A percentile compares a stretch with the other conserved stretches of the same genome.
Conservation (phyloP, 768 basidiomycete genomes). For the Mycena rosella region DNA sequence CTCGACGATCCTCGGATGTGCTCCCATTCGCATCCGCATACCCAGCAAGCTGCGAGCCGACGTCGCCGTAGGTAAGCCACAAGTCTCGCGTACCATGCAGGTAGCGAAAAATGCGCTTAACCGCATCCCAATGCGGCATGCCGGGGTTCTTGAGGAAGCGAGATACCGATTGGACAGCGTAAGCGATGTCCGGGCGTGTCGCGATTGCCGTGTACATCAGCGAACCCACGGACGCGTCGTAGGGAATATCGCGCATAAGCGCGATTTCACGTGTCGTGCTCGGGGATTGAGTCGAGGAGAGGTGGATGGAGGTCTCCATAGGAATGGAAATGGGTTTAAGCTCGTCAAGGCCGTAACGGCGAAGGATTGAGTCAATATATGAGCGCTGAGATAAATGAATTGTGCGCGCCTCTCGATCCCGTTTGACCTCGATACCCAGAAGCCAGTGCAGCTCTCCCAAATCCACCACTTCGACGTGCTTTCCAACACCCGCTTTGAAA, state of each 20-base stretch:
- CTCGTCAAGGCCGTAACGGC: neutral
- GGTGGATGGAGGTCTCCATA: neutral
- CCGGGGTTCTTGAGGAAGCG: neutral
- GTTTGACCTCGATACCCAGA: conserved; percentile 6
- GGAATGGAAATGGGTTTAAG: conserved; percentile 3
- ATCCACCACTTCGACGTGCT: neutral
- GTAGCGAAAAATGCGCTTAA: conserved; percentile 10
- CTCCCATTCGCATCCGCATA: neutral
- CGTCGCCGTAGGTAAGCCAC: neutral
- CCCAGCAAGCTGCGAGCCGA: neutral
- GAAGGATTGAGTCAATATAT: neutral
- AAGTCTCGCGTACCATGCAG: neutral
- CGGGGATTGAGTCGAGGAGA: neutral
- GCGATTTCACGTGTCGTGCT: neutral
- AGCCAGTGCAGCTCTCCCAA: conserved; percentile 2
- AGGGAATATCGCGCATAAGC: neutral
- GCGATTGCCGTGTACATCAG: neutral
- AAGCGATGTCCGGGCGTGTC: conserved; percentile 9
- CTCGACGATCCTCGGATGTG: neutral
- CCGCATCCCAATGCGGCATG: neutral
- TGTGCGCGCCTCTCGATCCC: neutral
- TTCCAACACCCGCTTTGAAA: neutral
- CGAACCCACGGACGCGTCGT: neutral
- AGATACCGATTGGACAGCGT: neutral
- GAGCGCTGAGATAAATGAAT: neutral